Evolutionary conservation across 345 rosid genomes (phyloP).

Genomic region (Brassica nigra): DNA sequence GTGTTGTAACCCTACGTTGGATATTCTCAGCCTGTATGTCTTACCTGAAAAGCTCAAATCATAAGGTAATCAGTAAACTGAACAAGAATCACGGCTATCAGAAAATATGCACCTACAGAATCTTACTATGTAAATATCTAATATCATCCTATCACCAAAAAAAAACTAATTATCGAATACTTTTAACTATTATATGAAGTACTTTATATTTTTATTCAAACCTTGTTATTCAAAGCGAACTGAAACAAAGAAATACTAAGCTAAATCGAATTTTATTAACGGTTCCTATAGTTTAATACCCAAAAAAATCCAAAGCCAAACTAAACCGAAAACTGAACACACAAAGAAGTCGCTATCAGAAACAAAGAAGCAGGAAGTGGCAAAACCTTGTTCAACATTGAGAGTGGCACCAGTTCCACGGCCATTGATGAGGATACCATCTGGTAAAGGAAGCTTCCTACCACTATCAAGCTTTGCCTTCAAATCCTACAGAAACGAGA

Average conservation of each 20-base stretch:
- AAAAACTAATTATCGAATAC: too few relatives aligned
- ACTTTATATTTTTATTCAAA: too few relatives aligned
- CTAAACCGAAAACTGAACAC: neutral
- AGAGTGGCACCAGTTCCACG: constrained; percentile 68
- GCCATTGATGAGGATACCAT: constrained; percentile 93
- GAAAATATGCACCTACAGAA: neutral
- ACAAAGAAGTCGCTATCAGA: neutral
- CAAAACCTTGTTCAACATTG: constrained; percentile 82
- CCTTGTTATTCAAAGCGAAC: too few relatives aligned
- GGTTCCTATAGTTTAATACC: neutral
- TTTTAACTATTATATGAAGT: too few relatives aligned
- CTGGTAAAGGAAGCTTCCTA: constrained; percentile 69
- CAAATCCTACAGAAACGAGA: constrained; percentile 51
- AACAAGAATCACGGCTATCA: neutral
- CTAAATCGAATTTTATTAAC: too few relatives aligned
- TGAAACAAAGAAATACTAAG: too few relatives aligned
- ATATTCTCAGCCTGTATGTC: constrained; percentile 87
- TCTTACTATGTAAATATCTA: too few relatives aligned
- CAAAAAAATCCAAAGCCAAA: too few relatives aligned
- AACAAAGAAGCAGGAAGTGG: neutral
- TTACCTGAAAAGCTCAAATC: constrained; percentile 42
- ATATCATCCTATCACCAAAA: too few relatives aligned
- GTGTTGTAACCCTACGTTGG: constrained; percentile 83
- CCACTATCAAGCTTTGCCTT: constrained; percentile 64
- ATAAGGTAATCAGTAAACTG: constrained; percentile 7